phyloP scores from a whole-genome alignment of 2,329 filamentous ascomycete species.

The Hirsutella thompsonii region DNA sequence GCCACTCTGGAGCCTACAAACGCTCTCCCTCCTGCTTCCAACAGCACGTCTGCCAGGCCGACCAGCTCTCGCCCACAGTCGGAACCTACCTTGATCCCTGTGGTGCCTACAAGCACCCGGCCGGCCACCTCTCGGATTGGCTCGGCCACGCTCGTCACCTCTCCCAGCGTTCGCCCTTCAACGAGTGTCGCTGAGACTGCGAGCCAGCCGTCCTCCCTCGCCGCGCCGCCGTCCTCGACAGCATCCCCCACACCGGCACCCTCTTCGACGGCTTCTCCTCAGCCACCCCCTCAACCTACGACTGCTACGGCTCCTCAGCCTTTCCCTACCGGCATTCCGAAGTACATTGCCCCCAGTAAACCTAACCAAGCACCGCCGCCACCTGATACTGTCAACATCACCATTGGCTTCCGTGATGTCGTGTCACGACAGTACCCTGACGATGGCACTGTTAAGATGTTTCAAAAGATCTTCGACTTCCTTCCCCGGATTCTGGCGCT shows the following conservation, averaged over 20 bases:
- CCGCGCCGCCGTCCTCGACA: conserved; percentile 5
- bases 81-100: neutral
- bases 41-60: neutral
- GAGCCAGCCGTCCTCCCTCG: neutral
- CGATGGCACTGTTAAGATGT: conserved; percentile 74
- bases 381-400: conserved; percentile 39
- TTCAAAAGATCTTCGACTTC: conserved; percentile 61
- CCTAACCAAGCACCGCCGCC: conserved; percentile 39
- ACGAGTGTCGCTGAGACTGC: neutral
- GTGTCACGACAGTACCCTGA: conserved; percentile 19
- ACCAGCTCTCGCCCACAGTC: neutral
- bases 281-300: conserved; percentile 15
- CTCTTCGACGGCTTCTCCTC: conserved; percentile 14
- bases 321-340: conserved; percentile 56
- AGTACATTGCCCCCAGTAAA: conserved; percentile 59
- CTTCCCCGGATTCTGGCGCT: conserved; percentile 28
- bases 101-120: too few relatives aligned
- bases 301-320: conserved; percentile 33
- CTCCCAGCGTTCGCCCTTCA: neutral
- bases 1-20: neutral
- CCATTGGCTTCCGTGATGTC: conserved; percentile 37
- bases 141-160: neutral
- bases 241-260: conserved; percentile 11
- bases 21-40: neutral
- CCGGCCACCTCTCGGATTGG: neutral